A percentile compares a stretch with the other conserved stretches of the same genome.
These are phyloP conservation scores for Lactifluus subvellereus DNA, from an alignment of 768 basidiomycete species.

Conservation along the genomic window DNA sequence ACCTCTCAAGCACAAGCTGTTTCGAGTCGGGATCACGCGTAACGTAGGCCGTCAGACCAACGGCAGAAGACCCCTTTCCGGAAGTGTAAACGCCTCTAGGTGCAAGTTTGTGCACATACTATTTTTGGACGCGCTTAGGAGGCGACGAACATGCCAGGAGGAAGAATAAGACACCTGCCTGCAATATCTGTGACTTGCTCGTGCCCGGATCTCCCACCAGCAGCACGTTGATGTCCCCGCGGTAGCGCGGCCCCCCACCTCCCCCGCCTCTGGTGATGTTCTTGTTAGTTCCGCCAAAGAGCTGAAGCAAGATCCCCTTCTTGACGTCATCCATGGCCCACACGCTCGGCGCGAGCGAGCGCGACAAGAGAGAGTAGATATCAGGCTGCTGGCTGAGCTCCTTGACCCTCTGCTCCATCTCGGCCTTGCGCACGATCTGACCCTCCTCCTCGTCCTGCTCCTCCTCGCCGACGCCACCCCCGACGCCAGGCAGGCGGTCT, in stretches of 20 bases:
- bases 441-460: slow-evolving; percentile 44
- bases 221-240: slow-evolving; percentile 96
- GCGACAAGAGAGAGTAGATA: slow-evolving; percentile 78
- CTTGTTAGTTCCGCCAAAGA: slow-evolving; percentile 99
- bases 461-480: slow-evolving; percentile 61
- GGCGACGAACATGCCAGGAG: neutral
- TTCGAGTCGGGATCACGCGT: slow-evolving; percentile 98
- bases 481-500: slow-evolving; percentile 62
- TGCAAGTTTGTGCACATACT: slow-evolving; percentile 99
- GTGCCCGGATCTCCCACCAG: slow-evolving; percentile 98
- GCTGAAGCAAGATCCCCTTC: slow-evolving; percentile 91
- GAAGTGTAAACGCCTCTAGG: slow-evolving; percentile 97
- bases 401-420: slow-evolving; percentile 72
- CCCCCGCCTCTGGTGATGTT: slow-evolving; percentile 89
- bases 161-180: slow-evolving; percentile 43
- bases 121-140: slow-evolving; percentile 12
- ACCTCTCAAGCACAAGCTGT: slow-evolving; percentile 96
- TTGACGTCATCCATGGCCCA: slow-evolving; percentile 99
- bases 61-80: slow-evolving; percentile 96
- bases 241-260: slow-evolving; percentile 90
- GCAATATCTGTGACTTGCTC: slow-evolving; percentile 91
- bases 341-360: slow-evolving; percentile 88
- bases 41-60: slow-evolving; percentile 97
- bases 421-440: slow-evolving; percentile 45
- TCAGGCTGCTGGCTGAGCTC: slow-evolving; percentile 71